These are phyloP conservation scores for Aaosphaeria arxii DNA, from an alignment of 2,329 filamentous ascomycete species.

Conservation along the genomic window DNA sequence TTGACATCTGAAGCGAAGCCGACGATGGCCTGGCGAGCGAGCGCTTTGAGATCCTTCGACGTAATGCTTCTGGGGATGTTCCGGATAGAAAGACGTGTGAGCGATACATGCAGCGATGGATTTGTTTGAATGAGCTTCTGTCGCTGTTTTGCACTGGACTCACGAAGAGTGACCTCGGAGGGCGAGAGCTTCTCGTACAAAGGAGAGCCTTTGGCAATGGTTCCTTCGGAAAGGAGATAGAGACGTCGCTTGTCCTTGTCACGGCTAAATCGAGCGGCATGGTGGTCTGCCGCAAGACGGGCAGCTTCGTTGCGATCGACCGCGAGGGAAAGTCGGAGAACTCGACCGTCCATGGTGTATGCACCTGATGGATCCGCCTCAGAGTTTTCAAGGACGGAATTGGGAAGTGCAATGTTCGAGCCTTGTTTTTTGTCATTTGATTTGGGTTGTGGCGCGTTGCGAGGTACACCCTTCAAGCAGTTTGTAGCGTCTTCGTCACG, in stretches of 20 bases:
- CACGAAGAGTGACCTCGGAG: conserved; percentile 81
- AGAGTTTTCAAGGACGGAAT: conserved; percentile 86
- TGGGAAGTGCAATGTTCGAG: conserved; percentile 39
- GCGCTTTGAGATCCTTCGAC: conserved; percentile 84
- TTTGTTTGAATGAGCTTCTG: conserved; percentile 90
- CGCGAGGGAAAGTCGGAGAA: conserved; percentile 79
- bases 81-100: conserved; percentile 86
- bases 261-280: conserved; percentile 58
- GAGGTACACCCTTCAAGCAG: conserved; percentile 74
- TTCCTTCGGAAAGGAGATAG: conserved; percentile 84
- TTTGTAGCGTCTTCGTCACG: conserved; percentile 69
- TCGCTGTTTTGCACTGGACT: conserved; percentile 81
- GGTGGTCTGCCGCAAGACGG: conserved; percentile 69
- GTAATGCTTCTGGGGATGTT: conserved; percentile 83
- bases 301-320: conserved; percentile 80
- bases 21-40: conserved; percentile 89
- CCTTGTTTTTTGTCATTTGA: conserved; percentile 33
- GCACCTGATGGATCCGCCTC: conserved; percentile 74
- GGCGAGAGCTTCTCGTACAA: conserved; percentile 74
- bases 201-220: conserved; percentile 72
- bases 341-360: conserved; percentile 87
- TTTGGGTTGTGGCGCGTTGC: conserved; percentile 36
- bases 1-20: conserved; percentile 92
- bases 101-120: conserved; percentile 79
- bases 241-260: conserved; percentile 88